Conservation (phyloP, 345 rosid genomes). For the Eucalyptus grandis region DNA sequence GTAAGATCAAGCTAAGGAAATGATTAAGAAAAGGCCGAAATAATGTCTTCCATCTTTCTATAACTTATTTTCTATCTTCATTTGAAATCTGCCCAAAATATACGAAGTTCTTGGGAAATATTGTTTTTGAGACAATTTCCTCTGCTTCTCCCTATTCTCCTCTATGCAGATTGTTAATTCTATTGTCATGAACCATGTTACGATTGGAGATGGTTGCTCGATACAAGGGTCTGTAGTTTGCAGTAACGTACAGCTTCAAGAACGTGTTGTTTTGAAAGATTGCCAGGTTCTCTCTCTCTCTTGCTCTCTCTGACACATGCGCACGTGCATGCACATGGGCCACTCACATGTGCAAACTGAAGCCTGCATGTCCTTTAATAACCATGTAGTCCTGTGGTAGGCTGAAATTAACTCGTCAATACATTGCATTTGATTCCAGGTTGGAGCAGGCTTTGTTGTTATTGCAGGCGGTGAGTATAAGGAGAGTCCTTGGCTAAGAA, state of each 20-base stretch:
- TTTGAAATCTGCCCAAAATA: neutral
- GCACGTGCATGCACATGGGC: neutral
- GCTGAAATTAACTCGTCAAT: neutral
- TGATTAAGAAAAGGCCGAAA: neutral
- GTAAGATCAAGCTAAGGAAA: neutral
- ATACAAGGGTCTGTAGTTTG: constrained; percentile 89
- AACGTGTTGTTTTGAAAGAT: constrained; percentile 69
- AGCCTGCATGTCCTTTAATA: neutral
- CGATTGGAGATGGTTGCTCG: constrained; percentile 87
- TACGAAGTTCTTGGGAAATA: neutral
- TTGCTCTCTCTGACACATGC: neutral
- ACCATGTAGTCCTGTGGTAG: neutral
- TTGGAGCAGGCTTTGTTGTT: constrained; percentile 77
- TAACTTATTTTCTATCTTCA: neutral
- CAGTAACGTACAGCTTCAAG: constrained; percentile 90
- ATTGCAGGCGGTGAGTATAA: constrained; percentile 59
- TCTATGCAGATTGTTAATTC: constrained; percentile 73
- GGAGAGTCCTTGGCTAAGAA: constrained; percentile 76
- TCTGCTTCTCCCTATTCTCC: neutral
- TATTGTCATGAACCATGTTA: constrained; percentile 79
- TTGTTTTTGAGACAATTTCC: neutral
- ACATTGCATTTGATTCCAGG: constrained; percentile 16
- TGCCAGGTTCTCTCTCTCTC: constrained; percentile 60
- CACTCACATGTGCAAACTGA: neutral
- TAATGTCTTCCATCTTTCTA: neutral